These are phyloP conservation scores for Prinsepia uniflora DNA, from an alignment of 306 rosid species.

Conservation along the genomic window DNA sequence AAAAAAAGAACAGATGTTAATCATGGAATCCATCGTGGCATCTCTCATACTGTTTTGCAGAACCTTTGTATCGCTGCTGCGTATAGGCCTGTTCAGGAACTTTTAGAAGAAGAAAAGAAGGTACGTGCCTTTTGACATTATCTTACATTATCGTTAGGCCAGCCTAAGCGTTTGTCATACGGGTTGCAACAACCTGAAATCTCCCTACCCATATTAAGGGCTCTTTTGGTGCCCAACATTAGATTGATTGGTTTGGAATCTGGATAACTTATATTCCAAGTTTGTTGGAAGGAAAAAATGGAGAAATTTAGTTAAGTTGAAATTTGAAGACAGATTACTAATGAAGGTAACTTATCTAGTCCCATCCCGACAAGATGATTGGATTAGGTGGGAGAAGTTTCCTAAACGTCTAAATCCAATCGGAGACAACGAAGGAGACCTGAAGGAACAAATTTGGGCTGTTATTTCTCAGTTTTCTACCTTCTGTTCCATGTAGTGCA, in stretches of 20 bases:
- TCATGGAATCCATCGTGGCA: neutral
- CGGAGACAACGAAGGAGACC: neutral
- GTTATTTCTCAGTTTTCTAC: neutral
- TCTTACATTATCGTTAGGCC: neutral
- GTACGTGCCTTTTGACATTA: slow-evolving; percentile 31
- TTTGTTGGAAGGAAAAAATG: too few species aligned
- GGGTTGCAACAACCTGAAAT: too few species aligned
- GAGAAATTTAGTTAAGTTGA: too few species aligned
- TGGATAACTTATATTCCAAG: too few species aligned
- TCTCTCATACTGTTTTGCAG: slow-evolving; percentile 39
- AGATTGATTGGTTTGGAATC: too few species aligned
- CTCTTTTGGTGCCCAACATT: too few species aligned
- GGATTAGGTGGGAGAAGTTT: too few species aligned
- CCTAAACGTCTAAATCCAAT: too few species aligned
- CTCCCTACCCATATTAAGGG: too few species aligned
- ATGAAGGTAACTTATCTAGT: too few species aligned
- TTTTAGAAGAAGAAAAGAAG: slow-evolving; percentile 71
- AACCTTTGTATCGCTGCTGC: slow-evolving; percentile 97
- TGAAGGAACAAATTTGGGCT: neutral
- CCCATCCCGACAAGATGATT: too few species aligned
- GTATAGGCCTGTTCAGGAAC: slow-evolving; percentile 93
- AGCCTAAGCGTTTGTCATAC: neutral
- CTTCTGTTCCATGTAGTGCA: neutral
- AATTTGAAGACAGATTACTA: too few species aligned
- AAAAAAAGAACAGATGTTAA: neutral